Conservation (phyloP, 345 rosid species). For the Hibiscus trionum region DNA sequence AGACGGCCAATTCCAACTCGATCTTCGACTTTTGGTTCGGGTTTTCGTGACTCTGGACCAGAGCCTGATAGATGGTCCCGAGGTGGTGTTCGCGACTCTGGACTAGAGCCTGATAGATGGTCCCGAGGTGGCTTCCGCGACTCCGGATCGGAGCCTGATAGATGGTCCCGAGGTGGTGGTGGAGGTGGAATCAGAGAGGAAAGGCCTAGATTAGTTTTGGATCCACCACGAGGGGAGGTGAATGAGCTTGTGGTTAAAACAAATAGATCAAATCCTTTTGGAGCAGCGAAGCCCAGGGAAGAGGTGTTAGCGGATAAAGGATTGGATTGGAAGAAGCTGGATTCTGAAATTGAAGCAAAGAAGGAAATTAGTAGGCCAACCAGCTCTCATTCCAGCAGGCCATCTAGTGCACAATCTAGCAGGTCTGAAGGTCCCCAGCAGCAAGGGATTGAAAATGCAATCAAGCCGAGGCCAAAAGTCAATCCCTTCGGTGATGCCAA, state of each 20-base stretch:
- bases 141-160: slow-evolving; percentile 50
- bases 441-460: slow-evolving; percentile 55
- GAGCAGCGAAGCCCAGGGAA: slow-evolving; percentile 92
- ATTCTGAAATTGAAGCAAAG: slow-evolving; percentile 72
- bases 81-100: slow-evolving; percentile 31
- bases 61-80: slow-evolving; percentile 68
- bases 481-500: slow-evolving; percentile 98
- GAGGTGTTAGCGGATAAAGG: slow-evolving; percentile 93
- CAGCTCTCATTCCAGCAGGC: slow-evolving; percentile 87
- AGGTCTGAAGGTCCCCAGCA: slow-evolving; percentile 66
- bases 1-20: slow-evolving; percentile 48
- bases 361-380: slow-evolving; percentile 73
- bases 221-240: slow-evolving; percentile 51
- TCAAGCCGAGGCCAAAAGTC: slow-evolving; percentile 66
- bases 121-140: slow-evolving; percentile 19
- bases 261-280: slow-evolving; percentile 73
- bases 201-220: slow-evolving; percentile 61
- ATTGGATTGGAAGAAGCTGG: slow-evolving; percentile 84
- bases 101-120: no score
- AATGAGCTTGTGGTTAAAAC: slow-evolving; percentile 43
- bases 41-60: slow-evolving; percentile 45
- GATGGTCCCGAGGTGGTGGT: slow-evolving; percentile 59
- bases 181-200: slow-evolving; percentile 40
- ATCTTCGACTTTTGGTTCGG: slow-evolving; percentile 58
- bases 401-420: slow-evolving; percentile 80